These are phyloP conservation scores for Isabelozyma heimii DNA, from an alignment of 805 yeast species.

Conservation along the genomic window DNA sequence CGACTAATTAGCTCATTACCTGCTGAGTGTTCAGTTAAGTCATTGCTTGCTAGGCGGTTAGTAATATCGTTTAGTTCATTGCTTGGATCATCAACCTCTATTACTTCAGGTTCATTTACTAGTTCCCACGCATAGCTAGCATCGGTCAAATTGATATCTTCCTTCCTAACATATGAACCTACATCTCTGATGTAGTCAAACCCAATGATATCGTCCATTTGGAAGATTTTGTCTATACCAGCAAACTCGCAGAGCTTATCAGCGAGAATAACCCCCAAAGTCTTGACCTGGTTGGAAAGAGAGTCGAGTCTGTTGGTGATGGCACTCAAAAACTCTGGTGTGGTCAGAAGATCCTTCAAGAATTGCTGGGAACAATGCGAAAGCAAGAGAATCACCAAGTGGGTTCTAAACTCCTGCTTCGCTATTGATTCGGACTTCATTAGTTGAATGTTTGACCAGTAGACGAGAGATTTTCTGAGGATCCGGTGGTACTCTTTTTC, in stretches of 20 bases:
- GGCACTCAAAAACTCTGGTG: slow-evolving; percentile 42
- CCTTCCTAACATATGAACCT: background rate
- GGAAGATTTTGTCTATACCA: slow-evolving; percentile 28
- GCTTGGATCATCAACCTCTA: background rate
- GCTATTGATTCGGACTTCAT: slow-evolving; percentile 39
- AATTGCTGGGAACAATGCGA: slow-evolving; percentile 12
- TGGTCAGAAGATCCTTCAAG: slow-evolving; percentile 27
- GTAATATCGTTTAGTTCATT: slow-evolving; percentile 1
- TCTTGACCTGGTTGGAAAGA: slow-evolving; percentile 41
- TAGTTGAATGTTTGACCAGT: slow-evolving; percentile 25
- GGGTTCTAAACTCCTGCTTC: slow-evolving; percentile 49
- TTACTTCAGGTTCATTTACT: slow-evolving; percentile 11
- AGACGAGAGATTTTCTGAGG: slow-evolving; percentile 4
- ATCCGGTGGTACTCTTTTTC: slow-evolving; percentile 2
- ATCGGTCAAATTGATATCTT: background rate
- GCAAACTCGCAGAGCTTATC: slow-evolving; percentile 42
- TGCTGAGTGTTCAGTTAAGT: too few relatives aligned
- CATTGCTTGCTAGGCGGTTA: slow-evolving; percentile 5
- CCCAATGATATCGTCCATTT: slow-evolving; percentile 25
- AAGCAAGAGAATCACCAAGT: slow-evolving; percentile 40
- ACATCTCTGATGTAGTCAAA: slow-evolving; percentile 17
- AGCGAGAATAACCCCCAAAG: slow-evolving; percentile 57
- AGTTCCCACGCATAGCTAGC: slow-evolving; percentile 16
- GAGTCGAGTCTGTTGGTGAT: slow-evolving; percentile 58
- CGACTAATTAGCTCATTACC: too few relatives aligned